phyloP scores from a whole-genome alignment of 2,329 filamentous ascomycete genomes.

The Aaosphaeria arxii region DNA sequence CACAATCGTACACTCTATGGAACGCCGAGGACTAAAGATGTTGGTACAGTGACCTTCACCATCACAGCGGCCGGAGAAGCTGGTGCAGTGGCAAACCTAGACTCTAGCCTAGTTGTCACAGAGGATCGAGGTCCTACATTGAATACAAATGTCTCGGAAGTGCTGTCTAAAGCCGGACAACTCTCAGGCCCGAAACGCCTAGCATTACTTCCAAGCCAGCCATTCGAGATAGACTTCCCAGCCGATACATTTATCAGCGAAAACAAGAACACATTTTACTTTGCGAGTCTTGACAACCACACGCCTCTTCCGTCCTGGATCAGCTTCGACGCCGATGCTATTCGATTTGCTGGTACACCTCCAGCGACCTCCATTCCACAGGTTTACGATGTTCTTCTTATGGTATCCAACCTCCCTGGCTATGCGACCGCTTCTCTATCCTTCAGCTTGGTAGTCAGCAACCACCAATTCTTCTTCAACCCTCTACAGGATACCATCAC shows the following conservation, averaged over 20 bases:
- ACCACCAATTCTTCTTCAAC: slow-evolving; percentile 65
- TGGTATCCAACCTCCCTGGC: slow-evolving; percentile 76
- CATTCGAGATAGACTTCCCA: slow-evolving; percentile 43
- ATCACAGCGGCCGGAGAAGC: slow-evolving; percentile 67
- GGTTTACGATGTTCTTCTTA: slow-evolving; percentile 66
- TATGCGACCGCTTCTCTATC: slow-evolving; percentile 65
- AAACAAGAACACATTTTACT: slow-evolving; percentile 61
- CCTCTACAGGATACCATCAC: slow-evolving; percentile 40
- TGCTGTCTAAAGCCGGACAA: slow-evolving; percentile 57
- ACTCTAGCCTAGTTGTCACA: slow-evolving; percentile 69
- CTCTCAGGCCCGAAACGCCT: slow-evolving; percentile 60
- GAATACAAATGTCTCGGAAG: slow-evolving; percentile 55
- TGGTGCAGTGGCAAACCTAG: slow-evolving; percentile 59
- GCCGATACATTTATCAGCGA: slow-evolving; percentile 60
- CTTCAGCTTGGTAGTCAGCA: slow-evolving; percentile 71
- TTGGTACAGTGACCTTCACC: slow-evolving; percentile 60
- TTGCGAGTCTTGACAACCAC: slow-evolving; percentile 71
- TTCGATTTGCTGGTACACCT: slow-evolving; percentile 70
- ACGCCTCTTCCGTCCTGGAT: slow-evolving; percentile 87
- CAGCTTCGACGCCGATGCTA: slow-evolving; percentile 60
- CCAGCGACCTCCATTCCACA: slow-evolving; percentile 64
- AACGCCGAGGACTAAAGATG: slow-evolving; percentile 58
- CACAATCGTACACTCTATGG: slow-evolving; percentile 65
- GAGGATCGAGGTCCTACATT: slow-evolving; percentile 54
- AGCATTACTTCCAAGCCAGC: slow-evolving; percentile 30